Conservation (phyloP, 1,284 basidiomycete species). For the Flammula alnicola region DNA sequence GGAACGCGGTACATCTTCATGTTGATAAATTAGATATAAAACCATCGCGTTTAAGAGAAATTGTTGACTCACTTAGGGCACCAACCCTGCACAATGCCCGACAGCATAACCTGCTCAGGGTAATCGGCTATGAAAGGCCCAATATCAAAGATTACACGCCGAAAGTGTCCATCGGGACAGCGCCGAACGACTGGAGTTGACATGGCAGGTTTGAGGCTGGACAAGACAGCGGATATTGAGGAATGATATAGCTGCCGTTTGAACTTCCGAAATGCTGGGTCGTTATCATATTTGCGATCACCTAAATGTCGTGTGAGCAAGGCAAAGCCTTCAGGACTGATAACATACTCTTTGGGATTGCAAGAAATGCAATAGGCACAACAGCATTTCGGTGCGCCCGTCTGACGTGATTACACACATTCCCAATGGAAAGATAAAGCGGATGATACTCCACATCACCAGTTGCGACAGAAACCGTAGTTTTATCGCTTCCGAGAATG, state of each 20-base stretch:
- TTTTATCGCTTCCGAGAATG: constrained; percentile 42
- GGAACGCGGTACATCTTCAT: too few species aligned
- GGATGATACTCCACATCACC: constrained; percentile 39
- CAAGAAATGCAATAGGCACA: constrained; percentile 32
- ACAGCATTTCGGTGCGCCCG: constrained; percentile 33
- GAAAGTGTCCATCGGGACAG: constrained; percentile 33
- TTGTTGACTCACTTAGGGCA: constrained; percentile 39
- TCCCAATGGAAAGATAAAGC: constrained; percentile 35
- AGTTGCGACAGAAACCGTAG: constrained; percentile 39
- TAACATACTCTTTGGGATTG: constrained; percentile 37
- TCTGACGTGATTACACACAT: constrained; percentile 32
- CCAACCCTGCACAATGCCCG: constrained; percentile 35
- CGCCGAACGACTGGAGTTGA: constrained; percentile 27
- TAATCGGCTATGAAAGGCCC: constrained; percentile 41
- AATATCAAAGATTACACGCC: constrained; percentile 29
- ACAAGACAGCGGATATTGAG: constrained; percentile 28
- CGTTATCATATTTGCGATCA: constrained; percentile 22
- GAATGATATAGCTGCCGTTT: constrained; percentile 31
- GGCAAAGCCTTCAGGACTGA: constrained; percentile 1
- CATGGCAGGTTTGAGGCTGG: constrained; percentile 32
- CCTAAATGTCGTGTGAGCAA: constrained; percentile 8
- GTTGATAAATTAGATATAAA: too few species aligned
- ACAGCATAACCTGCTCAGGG: constrained; percentile 32
- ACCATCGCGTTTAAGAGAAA: too few species aligned
- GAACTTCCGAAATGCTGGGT: constrained; percentile 29